Percentiles rank a stretch among this genome's conserved stretches.
Conservation (phyloP, 1,139 yeast species). For the Magnusiomyces ingens region DNA sequence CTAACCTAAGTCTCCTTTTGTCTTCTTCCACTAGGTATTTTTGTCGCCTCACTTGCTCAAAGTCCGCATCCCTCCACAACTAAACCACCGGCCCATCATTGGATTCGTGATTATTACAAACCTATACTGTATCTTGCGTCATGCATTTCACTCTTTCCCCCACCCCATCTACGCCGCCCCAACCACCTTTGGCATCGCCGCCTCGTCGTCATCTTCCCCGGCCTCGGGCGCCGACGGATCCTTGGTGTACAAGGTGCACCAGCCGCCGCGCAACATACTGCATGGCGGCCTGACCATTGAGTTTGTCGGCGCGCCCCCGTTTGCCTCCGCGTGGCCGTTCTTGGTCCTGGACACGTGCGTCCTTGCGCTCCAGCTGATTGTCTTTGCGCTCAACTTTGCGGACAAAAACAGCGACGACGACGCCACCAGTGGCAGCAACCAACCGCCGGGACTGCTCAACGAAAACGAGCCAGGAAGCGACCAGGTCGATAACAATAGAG, state of each 20-base stretch:
- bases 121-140: constrained; percentile 17
- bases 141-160: constrained; percentile 18
- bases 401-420: constrained; percentile 6
- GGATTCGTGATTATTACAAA: constrained; percentile 19
- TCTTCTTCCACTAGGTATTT: constrained; percentile 15
- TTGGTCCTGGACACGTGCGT: constrained; percentile 21
- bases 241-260: background rate
- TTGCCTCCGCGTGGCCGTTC: constrained; percentile 20
- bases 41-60: constrained; percentile 22
- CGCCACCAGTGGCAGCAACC: background rate
- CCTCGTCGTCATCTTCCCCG: constrained; percentile 13
- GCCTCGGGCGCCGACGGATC: constrained; percentile 14
- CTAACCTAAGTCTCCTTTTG: background rate
- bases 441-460: constrained; percentile 13
- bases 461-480: constrained; percentile 15
- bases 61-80: constrained; percentile 17
- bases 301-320: constrained; percentile 29
- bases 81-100: constrained; percentile 22
- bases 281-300: constrained; percentile 35
- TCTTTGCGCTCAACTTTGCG: background rate
- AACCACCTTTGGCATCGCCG: constrained; percentile 3
- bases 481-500: constrained; percentile 5
- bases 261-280: constrained; percentile 10
- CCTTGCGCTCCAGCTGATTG: too few relatives aligned
- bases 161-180: constrained; percentile 15